These are phyloP conservation scores for Penicillium sp. DNA, from an alignment of 2,329 filamentous ascomycete genomes.

Conservation along the genomic window DNA sequence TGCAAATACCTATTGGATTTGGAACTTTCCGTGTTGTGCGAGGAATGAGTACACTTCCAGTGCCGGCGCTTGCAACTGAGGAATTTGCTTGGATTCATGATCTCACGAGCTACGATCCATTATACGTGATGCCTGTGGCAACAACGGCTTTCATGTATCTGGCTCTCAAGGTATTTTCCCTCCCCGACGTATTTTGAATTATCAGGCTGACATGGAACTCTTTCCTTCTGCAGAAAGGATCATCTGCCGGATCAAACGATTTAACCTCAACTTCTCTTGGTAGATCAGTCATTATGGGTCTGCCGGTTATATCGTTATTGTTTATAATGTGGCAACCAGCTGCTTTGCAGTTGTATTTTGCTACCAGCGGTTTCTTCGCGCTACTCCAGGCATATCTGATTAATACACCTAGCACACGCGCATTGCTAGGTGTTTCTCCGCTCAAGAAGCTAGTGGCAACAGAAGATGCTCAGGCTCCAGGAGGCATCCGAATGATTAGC, in stretches of 20 bases:
- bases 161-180: conserved; percentile 52
- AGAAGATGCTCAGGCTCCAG: not conserved
- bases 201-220: not conserved
- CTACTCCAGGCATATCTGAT: conserved; percentile 46
- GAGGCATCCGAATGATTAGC: conserved; percentile 3
- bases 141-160: conserved; percentile 56
- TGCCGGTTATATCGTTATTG: conserved; percentile 52
- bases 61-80: conserved; percentile 70
- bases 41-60: conserved; percentile 71
- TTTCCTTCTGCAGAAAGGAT: conserved; percentile 29
- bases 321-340: conserved; percentile 56
- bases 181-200: not conserved
- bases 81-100: conserved; percentile 76
- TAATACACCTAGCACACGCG: conserved; percentile 31
- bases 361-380: conserved; percentile 36
- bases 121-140: conserved; percentile 65
- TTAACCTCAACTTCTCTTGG: conserved; percentile 22
- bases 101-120: conserved; percentile 72
- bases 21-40: conserved; percentile 75
- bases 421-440: conserved; percentile 22
- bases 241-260: conserved; percentile 20
- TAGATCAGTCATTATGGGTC: conserved; percentile 34
- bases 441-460: not conserved
- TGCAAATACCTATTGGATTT: conserved; percentile 70
- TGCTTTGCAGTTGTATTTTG: conserved; percentile 62